Base-by-base conservation (phyloP, 2,329 filamentous ascomycete genomes). In the Pseudogymnoascus sp. region DNA sequence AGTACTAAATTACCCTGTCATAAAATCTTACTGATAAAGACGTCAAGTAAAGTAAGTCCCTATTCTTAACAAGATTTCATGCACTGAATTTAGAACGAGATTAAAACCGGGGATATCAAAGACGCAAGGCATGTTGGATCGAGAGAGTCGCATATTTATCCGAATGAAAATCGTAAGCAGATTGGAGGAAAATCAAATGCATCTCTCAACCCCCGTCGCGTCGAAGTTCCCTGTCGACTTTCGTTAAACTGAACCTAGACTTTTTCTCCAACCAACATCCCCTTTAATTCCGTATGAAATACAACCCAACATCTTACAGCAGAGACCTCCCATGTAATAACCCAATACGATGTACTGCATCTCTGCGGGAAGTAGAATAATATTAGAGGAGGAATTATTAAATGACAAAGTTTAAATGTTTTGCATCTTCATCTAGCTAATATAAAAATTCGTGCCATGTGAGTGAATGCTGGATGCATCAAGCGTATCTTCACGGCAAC, bases 401-500 rank as follows among this genome's bases (percentile, higher is more conserved):
- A 23, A 45, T 45, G 38, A 23, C 19, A 39, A 39, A 13, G 18
- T 21, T 39, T 39, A 38, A 10, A n/a, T 37, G 19, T 26, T 45
- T 23, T 3, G 21, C 18, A 21, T 26, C 21, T 19, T 5, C 18
- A 13, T 10, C 6, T 3, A 41, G 18, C 39, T 45, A n/a, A n/a
- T 45, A 26, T 26, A 13, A 21, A 23, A 23, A n/a, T 74, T 74
- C 10, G 18, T 10, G 3, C 9, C n/a, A n/a, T n/a, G n/a, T n/a
- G n/a, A n/a, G n/a, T n/a, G n/a, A n/a, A n/a, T n/a, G n/a, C n/a
- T n/a, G n/a, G 18, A 23, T 21, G 5, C 12, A 23, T 19, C 6
- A 21, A 30, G n/a, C 10, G n/a, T n/a, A 13, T 19, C 12, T 52
- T 59, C 33, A 52, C 21, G 30, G 59, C 61, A 81, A 64, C 77